Evolutionary conservation across 2,329 filamentous ascomycete species (phyloP).

Genomic region (Berkeleyomyces rouxiae): DNA sequence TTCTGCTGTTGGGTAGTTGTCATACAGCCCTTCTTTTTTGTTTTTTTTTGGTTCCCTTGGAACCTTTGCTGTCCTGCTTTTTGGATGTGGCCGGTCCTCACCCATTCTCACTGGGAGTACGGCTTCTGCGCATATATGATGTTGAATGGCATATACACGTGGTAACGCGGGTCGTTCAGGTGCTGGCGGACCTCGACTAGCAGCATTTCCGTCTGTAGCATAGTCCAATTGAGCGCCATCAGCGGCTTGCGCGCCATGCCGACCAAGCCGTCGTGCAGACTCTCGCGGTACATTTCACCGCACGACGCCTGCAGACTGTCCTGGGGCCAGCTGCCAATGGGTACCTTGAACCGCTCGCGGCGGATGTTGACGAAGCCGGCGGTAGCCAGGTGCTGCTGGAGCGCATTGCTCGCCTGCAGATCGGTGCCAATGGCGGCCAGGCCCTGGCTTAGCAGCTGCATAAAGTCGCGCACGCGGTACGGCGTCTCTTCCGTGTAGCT

Average conservation of each 20-base stretch:
- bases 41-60: too few species aligned
- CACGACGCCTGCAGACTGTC: slow-evolving; percentile 26
- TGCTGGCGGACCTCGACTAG: slow-evolving; percentile 26
- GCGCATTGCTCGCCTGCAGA: slow-evolving; percentile 23
- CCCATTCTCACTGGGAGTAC: not conserved
- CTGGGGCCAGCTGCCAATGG: slow-evolving; percentile 31
- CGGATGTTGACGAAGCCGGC: slow-evolving; percentile 28
- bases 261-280: slow-evolving; percentile 25
- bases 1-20: too few species aligned
- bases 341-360: slow-evolving; percentile 29
- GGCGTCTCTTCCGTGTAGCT: slow-evolving; percentile 24
- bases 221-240: slow-evolving; percentile 26
- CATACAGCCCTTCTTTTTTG: too few species aligned
- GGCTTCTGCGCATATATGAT: slow-evolving; percentile 26
- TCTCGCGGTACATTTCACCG: slow-evolving; percentile 29
- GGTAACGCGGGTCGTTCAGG: slow-evolving; percentile 22
- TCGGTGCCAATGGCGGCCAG: slow-evolving; percentile 27
- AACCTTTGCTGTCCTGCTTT: too few species aligned
- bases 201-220: slow-evolving; percentile 28
- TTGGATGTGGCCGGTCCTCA: too few species aligned
- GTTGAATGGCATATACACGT: slow-evolving; percentile 26
- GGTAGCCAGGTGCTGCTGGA: slow-evolving; percentile 22
- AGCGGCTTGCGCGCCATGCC: slow-evolving; percentile 25
- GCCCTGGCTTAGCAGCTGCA: slow-evolving; percentile 25
- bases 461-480: slow-evolving; percentile 32